phyloP scores from a whole-genome alignment of 2,329 filamentous ascomycete genomes.

The Phialocephala subalpina region DNA sequence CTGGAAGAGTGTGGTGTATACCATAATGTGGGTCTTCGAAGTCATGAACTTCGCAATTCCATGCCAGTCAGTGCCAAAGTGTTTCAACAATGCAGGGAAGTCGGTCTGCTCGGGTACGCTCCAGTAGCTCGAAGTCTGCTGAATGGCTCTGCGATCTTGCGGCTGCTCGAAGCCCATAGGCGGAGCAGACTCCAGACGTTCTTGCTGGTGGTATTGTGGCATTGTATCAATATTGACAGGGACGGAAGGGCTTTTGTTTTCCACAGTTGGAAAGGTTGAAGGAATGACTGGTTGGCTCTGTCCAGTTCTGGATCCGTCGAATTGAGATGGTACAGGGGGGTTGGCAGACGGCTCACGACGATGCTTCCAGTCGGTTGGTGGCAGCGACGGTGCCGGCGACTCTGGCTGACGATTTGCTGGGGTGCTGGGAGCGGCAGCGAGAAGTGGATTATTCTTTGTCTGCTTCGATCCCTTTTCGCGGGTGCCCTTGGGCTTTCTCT shows the following conservation, averaged over 20 bases:
- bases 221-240: constrained; percentile 34
- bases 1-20: constrained; percentile 51
- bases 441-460: constrained; percentile 42
- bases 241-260: constrained; percentile 31
- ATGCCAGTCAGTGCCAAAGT: constrained; percentile 82
- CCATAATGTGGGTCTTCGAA: constrained; percentile 88
- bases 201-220: constrained; percentile 33
- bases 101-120: constrained; percentile 83
- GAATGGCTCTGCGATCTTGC: constrained; percentile 40
- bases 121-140: constrained; percentile 83
- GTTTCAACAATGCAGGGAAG: constrained; percentile 74
- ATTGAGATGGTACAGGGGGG: constrained; percentile 36
- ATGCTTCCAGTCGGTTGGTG: constrained; percentile 34
- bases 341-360: constrained; percentile 26
- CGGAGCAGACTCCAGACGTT: constrained; percentile 40
- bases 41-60: constrained; percentile 82
- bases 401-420: constrained; percentile 29
- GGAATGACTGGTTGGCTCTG: constrained; percentile 26
- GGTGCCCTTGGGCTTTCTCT: constrained; percentile 46
- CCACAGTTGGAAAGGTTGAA: constrained; percentile 33
- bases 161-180: constrained; percentile 37
- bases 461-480: constrained; percentile 42
- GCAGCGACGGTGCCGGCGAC: constrained; percentile 35
- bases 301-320: constrained; percentile 32
- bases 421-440: constrained; percentile 38